These are phyloP conservation scores for Cladosporium cucumerinum DNA, from an alignment of 2,329 filamentous ascomycete species.

Conservation along the genomic window DNA sequence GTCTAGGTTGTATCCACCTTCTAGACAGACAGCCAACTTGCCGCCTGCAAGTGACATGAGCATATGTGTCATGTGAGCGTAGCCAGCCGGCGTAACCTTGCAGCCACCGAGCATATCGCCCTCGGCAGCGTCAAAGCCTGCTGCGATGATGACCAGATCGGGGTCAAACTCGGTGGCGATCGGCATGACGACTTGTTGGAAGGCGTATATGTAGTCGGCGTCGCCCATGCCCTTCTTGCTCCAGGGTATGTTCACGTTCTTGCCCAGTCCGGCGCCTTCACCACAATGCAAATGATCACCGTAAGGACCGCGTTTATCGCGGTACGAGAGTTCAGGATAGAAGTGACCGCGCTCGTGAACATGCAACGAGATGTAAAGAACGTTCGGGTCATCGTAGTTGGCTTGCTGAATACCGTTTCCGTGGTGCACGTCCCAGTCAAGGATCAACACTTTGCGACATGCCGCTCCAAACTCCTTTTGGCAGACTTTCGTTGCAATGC, in stretches of 20 bases:
- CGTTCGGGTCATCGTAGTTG: slow-evolving; percentile 90
- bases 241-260: slow-evolving; percentile 69
- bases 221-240: slow-evolving; percentile 78
- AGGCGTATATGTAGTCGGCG: slow-evolving; percentile 93
- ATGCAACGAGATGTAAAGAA: slow-evolving; percentile 92
- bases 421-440: slow-evolving; percentile 82
- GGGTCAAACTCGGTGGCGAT: slow-evolving; percentile 91
- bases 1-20: slow-evolving; percentile 90
- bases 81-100: slow-evolving; percentile 85
- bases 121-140: slow-evolving; percentile 91
- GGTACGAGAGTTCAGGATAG: slow-evolving; percentile 67
- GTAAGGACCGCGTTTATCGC: slow-evolving; percentile 52
- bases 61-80: slow-evolving; percentile 99
- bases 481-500: slow-evolving; percentile 84
- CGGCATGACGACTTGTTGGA: slow-evolving; percentile 94
- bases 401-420: slow-evolving; percentile 95
- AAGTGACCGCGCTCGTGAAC: slow-evolving; percentile 82
- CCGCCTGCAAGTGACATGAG: slow-evolving; percentile 90
- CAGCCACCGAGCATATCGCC: slow-evolving; percentile 92
- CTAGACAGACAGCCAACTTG: slow-evolving; percentile 86
- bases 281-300: slow-evolving; percentile 61
- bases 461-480: slow-evolving; percentile 73
- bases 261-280: slow-evolving; percentile 55
- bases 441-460: slow-evolving; percentile 84
- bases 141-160: slow-evolving; percentile 90